Base-by-base conservation (phyloP, 768 basidiomycete genomes). In the Melanogaster broomeanus region DNA sequence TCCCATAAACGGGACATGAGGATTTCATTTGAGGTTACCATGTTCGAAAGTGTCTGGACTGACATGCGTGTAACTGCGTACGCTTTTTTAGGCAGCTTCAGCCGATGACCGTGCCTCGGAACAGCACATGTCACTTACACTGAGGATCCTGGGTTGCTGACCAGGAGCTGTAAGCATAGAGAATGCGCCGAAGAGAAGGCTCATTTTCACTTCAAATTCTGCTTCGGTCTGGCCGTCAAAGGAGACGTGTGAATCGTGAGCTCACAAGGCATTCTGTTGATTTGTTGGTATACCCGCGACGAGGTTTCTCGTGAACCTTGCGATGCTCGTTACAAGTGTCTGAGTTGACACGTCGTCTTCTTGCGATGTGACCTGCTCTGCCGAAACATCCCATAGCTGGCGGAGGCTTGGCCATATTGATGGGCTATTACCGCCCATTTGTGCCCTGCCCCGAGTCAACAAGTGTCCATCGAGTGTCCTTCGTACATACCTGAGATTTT, bases 291-390 rank as follows among this genome's bases (percentile, higher is more conserved):
- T 78, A 6, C 84, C 89, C 10, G 91, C 91, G 30, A 90, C 83
- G 10, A 94, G 69, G 64, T 97, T 95, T 52, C 94, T 80, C 13
- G 90, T 92, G 62, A 95, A 85, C 61, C 83, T 87, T 8, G 84
- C 87, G 19, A 92, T 61, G 58, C 73, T 75, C n/a, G 69, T 70
- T 52, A 78, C 77, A 11, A 83, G 64, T 1, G 60, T 56, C 43
- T 72, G 73, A 7, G 78, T 73, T 24, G 63, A 57, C 11, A 63
- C 53, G 49, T 75, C 56, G 19, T 52, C 66, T 43, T 73, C 65
- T 18, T 66, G 61, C 13, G 65, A 46, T 61, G 63, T 77, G 67
- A 60, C 77, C 71, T 60, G 59, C 34, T 30, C 53, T 15, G 64
- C 62, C 4, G 71, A 40, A 12, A 35, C 34, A 4, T 67, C 67